Conservation (phyloP, 129 eudicot genomes). For the Silybum marianum region DNA sequence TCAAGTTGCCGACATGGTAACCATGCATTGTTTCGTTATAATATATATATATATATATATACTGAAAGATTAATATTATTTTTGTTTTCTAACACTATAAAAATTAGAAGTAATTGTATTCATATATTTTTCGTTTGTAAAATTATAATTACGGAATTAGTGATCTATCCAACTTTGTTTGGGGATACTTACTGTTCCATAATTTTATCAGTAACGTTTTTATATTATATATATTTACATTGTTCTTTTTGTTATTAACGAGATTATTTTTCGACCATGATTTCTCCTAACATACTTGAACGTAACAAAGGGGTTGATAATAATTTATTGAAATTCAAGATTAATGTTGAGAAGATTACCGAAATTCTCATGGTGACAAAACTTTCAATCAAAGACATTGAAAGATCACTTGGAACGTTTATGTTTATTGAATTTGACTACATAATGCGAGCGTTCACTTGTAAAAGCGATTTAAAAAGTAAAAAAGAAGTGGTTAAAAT, state of each 20-base stretch:
- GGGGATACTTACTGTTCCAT: neutral
- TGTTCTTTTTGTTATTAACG: neutral
- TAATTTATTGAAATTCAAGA: neutral
- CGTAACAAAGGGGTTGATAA: neutral
- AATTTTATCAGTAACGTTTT: no score
- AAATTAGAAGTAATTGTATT: no score
- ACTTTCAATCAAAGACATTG: neutral
- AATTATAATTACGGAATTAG: neutral
- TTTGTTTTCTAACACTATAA: no score
- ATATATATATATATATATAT: no score
- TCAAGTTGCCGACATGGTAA: neutral
- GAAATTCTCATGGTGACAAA: neutral
- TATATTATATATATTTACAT: no score
- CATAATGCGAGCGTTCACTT: neutral
- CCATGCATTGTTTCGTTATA: neutral
- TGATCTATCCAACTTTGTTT: neutral
- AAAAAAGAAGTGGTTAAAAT: neutral
- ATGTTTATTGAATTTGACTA: neutral
- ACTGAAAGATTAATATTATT: no score
- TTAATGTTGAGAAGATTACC: neutral
- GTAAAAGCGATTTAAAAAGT: neutral
- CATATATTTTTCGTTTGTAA: neutral
- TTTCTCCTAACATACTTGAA: neutral
- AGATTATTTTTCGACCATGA: neutral
- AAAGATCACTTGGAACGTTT: neutral